Conservation (phyloP, 2,329 filamentous ascomycete species). For the Pezicula rhizophila region DNA sequence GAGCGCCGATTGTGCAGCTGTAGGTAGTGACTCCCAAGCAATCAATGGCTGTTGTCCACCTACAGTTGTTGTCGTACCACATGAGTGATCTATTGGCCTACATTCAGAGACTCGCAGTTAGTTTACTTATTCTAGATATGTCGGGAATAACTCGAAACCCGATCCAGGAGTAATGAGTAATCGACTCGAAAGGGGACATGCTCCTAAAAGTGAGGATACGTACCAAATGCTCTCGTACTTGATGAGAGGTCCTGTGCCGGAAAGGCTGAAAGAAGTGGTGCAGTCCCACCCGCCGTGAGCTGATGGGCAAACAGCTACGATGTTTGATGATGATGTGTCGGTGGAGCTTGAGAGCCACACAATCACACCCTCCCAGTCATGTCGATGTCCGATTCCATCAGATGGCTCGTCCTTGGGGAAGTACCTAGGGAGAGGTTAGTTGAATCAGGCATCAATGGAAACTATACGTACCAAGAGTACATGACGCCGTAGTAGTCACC, state of each 20-base stretch:
- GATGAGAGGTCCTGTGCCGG: conserved; percentile 38
- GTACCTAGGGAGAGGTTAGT: conserved; percentile 33
- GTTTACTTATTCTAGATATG: no score
- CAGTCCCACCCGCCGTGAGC: conserved; percentile 44
- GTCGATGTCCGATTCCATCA: conserved; percentile 39
- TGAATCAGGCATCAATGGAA: not conserved
- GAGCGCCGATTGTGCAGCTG: conserved; percentile 30
- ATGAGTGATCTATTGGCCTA: conserved; percentile 36
- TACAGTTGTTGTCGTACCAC: conserved; percentile 29
- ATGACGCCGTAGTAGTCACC: conserved; percentile 40
- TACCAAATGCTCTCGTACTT: conserved; percentile 39
- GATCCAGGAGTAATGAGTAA: no score
- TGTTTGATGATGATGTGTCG: conserved; percentile 25
- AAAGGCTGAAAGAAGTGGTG: conserved; percentile 32
- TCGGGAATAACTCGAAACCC: no score
- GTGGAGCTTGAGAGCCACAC: conserved; percentile 40
- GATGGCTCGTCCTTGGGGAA: conserved; percentile 39
- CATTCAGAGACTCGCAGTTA: no score
- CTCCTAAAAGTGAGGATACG: no score
- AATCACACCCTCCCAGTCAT: conserved; percentile 50
- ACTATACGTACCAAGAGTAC: conserved; percentile 38
- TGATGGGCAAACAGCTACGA: conserved; percentile 44
- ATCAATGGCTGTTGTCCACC: conserved; percentile 34
- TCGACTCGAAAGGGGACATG: no score
- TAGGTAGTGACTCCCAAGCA: conserved; percentile 36